A percentile compares a stretch with the other conserved stretches of the same genome.
Evolutionary conservation across 352 stramenopile species (phyloP).

Genomic region (Pythium graminicola): DNA sequence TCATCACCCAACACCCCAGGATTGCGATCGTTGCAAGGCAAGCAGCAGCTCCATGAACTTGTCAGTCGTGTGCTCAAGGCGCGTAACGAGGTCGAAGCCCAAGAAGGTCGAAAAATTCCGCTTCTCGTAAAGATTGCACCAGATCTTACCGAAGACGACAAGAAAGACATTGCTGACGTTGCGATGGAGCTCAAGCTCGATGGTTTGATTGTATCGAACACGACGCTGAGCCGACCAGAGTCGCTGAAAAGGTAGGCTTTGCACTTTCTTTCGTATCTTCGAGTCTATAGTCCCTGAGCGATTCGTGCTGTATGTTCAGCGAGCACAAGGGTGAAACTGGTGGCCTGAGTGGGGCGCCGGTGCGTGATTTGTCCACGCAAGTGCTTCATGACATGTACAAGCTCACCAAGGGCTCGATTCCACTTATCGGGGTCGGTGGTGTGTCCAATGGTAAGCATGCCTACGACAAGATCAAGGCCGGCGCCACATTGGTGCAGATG

Average conservation of each 20-base stretch:
- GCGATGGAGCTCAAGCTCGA: constrained; percentile 86
- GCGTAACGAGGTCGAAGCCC: constrained; percentile 48
- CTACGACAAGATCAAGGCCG: constrained; percentile 97
- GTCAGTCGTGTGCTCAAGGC: constrained; percentile 63
- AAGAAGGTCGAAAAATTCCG: constrained; percentile 67
- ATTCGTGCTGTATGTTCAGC: constrained; percentile 18
- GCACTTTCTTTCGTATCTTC: too few relatives aligned
- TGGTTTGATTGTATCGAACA: constrained; percentile 97
- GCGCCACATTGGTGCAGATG: constrained; percentile 93
- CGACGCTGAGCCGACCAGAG: constrained; percentile 88
- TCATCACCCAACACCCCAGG: constrained; percentile 95
- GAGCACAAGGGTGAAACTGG: constrained; percentile 80
- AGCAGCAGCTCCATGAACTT: constrained; percentile 74
- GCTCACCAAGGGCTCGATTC: constrained; percentile 89
- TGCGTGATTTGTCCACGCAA: constrained; percentile 92
- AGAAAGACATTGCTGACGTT: constrained; percentile 92
- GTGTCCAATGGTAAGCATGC: constrained; percentile 90
- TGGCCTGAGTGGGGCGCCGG: constrained; percentile 93
- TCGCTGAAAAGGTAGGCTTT: constrained; percentile 54
- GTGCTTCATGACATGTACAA: constrained; percentile 94
- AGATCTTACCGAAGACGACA: constrained; percentile 93
- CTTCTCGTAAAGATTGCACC: constrained; percentile 97
- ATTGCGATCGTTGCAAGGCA: constrained; percentile 71
- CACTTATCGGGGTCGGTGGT: constrained; percentile 95
- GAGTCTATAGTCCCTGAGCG: too few relatives aligned